Evolutionary conservation across 768 basidiomycete species (phyloP).

Genomic region (Mycena vitilis): DNA sequence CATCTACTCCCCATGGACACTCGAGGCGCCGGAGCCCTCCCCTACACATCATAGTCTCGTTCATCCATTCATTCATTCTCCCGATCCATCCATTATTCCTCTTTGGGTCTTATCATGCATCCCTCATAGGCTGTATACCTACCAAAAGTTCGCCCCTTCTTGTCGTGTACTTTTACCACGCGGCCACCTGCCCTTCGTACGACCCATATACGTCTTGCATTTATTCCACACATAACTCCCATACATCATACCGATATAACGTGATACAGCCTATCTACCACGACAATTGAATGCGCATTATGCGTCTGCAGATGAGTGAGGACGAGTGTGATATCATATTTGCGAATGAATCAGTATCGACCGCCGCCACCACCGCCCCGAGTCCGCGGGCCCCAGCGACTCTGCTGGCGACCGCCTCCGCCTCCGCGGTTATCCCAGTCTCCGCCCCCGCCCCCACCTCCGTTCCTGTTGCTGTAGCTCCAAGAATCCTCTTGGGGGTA

Average conservation of each 20-base stretch:
- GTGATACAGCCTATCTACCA: constrained; percentile 22
- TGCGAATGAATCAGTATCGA: constrained; percentile 22
- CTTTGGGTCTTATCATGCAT: constrained; percentile 5
- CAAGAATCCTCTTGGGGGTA: constrained; percentile 60
- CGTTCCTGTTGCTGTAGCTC: constrained; percentile 48
- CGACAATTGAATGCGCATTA: constrained; percentile 19
- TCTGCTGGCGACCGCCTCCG: constrained; percentile 44
- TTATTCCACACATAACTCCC: neutral
- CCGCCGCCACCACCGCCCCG: constrained; percentile 44
- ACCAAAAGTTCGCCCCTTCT: neutral
- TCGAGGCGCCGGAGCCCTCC: neutral
- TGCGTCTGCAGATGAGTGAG: neutral
- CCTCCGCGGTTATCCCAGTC: constrained; percentile 48
- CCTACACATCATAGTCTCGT: constrained; percentile 3
- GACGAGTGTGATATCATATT: neutral
- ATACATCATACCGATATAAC: constrained; percentile 19
- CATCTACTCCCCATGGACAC: constrained; percentile 6
- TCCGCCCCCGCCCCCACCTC: constrained; percentile 43
- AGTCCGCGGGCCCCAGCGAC: constrained; percentile 41
- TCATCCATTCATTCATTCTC: too few relatives aligned
- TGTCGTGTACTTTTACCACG: constrained; percentile 20
- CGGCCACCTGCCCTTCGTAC: constrained; percentile 6
- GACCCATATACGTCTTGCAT: constrained; percentile 28
- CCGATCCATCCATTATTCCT: too few relatives aligned
- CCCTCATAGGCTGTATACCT: constrained; percentile 22